Base-by-base conservation (phyloP, 176 grass and related monocot species). In the Aegilops tauschii region DNA sequence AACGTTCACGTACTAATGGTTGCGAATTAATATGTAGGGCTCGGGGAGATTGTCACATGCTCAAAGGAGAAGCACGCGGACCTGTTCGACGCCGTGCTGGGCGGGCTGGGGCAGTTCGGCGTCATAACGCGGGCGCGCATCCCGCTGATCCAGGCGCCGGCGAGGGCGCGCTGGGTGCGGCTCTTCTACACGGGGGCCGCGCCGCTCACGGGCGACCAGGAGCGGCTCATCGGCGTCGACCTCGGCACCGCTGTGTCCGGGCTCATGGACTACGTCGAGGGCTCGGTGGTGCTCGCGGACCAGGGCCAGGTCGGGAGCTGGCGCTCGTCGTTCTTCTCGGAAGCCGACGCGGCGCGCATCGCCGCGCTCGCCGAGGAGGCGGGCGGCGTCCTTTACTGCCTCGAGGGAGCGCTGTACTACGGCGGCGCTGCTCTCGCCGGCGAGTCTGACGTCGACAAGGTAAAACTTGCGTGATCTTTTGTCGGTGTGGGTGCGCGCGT, bases 111-210 rank as follows among this genome's bases (percentile, higher is more conserved):
- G 1, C 94, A 96, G 81, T 93, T 96, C 34, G 91, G 89, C 7
- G 9, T 96, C 71, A 93, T 96, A 29, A 91, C 94, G 20, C 79
- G 94, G 31, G 94, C 91, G 83, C 91, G 94, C 31, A 88, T 96
- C 21, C 65, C 50, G 17, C 78, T 96, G 3, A 50, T 13, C n/a
- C 87, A 80, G 18, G 87, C 91, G 36, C 94, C 91, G 25, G 81
- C 69, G 23, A 78, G 44, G 82, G 89, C 92, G 67, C 81, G 89
- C 40, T 93, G 91, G 89, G 73, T 91, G 61, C 91, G 91, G 0
- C 77, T 96, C 16, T 21, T 93, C 23, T 96, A 96, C 94, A 34
- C 73, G 6, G 14, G 65, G 21, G 80, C 83, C 0, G 82, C 71
- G 5, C 18, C 18, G 25, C 65, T 96, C 12, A 93, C 84, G 2